Evolutionary conservation across 2,329 filamentous ascomycete species (phyloP).

Genomic region (Aschersonia sp.): DNA sequence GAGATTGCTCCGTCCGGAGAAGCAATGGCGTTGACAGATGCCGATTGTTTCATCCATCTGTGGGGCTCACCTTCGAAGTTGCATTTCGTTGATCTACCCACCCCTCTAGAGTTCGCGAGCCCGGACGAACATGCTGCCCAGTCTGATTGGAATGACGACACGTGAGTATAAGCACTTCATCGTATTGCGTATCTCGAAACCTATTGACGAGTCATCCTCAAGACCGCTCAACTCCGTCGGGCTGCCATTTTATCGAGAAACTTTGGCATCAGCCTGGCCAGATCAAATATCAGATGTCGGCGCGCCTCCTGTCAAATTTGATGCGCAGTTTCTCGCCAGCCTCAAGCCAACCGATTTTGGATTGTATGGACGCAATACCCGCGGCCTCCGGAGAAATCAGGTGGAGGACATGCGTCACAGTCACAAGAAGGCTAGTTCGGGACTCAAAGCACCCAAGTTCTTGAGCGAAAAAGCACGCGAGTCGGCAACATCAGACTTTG

Average conservation of each 20-base stretch:
- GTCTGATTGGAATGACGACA: constrained; percentile 58
- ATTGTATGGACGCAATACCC: constrained; percentile 62
- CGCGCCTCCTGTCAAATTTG: constrained; percentile 62
- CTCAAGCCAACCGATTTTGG: constrained; percentile 63
- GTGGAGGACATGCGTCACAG: constrained; percentile 58
- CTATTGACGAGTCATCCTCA: constrained; percentile 3
- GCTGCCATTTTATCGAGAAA: constrained; percentile 85
- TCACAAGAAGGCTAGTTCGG: constrained; percentile 44
- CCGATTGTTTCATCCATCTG: constrained; percentile 63
- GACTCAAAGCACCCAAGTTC: constrained; percentile 70
- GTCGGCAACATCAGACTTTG: constrained; percentile 29
- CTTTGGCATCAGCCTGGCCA: constrained; percentile 80
- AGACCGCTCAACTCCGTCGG: constrained; percentile 75
- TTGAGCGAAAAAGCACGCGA: constrained; percentile 84
- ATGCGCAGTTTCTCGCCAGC: constrained; percentile 51
- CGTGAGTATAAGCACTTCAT: constrained; percentile 30
- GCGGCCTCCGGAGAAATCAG: constrained; percentile 65
- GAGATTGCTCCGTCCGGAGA: constrained; percentile 83
- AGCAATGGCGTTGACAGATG: constrained; percentile 67
- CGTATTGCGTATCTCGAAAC: background rate
- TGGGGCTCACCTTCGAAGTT: constrained; percentile 82
- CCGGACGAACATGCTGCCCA: constrained; percentile 39
- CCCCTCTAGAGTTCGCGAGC: constrained; percentile 65
- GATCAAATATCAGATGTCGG: constrained; percentile 76
- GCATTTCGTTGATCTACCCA: constrained; percentile 71